Evolutionary conservation across 2,329 filamentous ascomycete genomes (phyloP).

Genomic region (Claviceps capensis): DNA sequence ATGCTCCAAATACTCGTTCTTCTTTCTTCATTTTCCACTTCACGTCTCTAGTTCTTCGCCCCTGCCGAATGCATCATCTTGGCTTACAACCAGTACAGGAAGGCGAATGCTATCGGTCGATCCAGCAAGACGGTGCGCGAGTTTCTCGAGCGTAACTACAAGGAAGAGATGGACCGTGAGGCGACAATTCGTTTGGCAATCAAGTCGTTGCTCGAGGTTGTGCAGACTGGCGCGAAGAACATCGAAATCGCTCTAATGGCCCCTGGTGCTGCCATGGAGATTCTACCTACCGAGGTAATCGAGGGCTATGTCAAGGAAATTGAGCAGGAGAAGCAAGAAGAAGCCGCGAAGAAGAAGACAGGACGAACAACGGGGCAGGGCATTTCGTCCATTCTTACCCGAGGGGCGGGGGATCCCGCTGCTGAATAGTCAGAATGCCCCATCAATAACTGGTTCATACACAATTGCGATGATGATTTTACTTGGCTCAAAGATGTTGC

Average conservation of each 20-base stretch:
- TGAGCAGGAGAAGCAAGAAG: conserved; percentile 98
- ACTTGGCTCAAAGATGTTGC: conserved; percentile 6
- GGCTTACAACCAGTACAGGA: conserved; percentile 43
- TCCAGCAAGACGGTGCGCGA: conserved; percentile 98
- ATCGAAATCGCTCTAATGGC: conserved; percentile 99
- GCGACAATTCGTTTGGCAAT: conserved; percentile 93
- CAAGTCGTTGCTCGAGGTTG: conserved; percentile 94
- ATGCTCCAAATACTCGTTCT: conserved; percentile 10
- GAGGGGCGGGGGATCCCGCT: conserved; percentile 32
- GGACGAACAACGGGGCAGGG: conserved; percentile 58
- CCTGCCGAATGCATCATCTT: conserved; percentile 6
- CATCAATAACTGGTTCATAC: neutral
- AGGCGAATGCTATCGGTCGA: conserved; percentile 95
- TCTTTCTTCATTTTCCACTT: neutral
- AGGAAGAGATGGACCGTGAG: conserved; percentile 92
- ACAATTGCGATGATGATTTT: neutral
- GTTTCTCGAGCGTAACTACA: conserved; percentile 97
- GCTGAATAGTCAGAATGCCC: conserved; percentile 17
- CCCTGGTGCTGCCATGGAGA: conserved; percentile 79
- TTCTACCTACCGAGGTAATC: conserved; percentile 90
- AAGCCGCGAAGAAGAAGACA: conserved; percentile 93
- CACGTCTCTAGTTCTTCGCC: too few relatives aligned
- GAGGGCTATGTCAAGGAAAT: conserved; percentile 97
- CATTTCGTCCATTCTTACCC: conserved; percentile 60
- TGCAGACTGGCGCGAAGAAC: conserved; percentile 98